Conservation (phyloP, 2,329 filamentous ascomycete genomes). For the Fusarium metavorans region DNA sequence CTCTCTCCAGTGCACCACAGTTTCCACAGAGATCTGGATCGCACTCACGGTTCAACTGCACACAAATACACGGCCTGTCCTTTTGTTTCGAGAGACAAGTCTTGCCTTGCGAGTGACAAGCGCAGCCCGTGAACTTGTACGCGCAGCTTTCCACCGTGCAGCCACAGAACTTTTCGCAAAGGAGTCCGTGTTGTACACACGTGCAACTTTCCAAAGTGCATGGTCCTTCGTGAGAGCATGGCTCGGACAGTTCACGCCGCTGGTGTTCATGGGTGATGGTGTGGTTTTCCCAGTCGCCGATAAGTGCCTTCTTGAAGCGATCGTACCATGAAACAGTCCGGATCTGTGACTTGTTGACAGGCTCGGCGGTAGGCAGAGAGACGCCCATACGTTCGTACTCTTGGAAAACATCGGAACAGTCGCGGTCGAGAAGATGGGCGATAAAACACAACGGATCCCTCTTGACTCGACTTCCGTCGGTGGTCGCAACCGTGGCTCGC, state of each 20-base stretch:
- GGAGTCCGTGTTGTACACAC: conserved; percentile 70
- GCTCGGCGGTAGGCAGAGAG: conserved; percentile 39
- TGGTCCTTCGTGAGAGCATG: conserved; percentile 77
- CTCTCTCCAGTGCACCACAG: conserved; percentile 77
- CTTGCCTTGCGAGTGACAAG: conserved; percentile 71
- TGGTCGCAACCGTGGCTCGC: conserved; percentile 59
- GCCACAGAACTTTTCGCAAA: conserved; percentile 80
- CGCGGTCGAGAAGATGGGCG: conserved; percentile 62
- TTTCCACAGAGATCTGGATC: conserved; percentile 79
- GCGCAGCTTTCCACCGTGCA: conserved; percentile 70
- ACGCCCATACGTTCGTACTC: conserved; percentile 45
- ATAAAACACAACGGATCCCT: conserved; percentile 62
- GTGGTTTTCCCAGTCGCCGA: conserved; percentile 67
- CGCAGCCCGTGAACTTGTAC: conserved; percentile 75
- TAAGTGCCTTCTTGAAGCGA: conserved; percentile 65
- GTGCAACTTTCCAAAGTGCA: conserved; percentile 72
- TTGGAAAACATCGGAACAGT: conserved; percentile 64
- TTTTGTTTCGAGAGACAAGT: conserved; percentile 68
- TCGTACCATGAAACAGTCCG: conserved; percentile 68
- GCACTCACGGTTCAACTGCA: conserved; percentile 80
- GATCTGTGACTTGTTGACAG: conserved; percentile 50
- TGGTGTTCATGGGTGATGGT: conserved; percentile 68
- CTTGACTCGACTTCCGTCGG: conserved; percentile 54
- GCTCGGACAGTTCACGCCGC: conserved; percentile 68
- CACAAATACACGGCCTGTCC: conserved; percentile 75